Conservation (phyloP, 2,329 filamentous ascomycete species). For the Helminthosporium solani region DNA sequence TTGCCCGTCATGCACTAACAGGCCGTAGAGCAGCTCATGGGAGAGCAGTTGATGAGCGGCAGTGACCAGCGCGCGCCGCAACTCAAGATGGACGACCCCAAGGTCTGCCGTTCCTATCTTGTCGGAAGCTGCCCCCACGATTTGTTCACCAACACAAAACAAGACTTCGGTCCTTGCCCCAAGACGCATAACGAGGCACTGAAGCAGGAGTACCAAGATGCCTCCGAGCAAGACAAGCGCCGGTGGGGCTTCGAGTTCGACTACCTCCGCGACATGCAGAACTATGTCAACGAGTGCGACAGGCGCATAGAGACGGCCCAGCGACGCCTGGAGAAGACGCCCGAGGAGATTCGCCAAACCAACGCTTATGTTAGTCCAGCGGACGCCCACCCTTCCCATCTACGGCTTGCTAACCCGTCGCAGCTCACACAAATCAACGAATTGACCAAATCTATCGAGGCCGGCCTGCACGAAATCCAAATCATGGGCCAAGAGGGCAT, state of each 20-base stretch:
- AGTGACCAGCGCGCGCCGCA: slow-evolving; percentile 74
- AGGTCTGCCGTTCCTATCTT: slow-evolving; percentile 92
- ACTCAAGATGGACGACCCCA: slow-evolving; percentile 84
- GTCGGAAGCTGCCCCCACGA: slow-evolving; percentile 95
- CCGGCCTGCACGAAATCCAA: slow-evolving; percentile 80
- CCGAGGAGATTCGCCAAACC: slow-evolving; percentile 94
- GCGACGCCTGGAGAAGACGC: slow-evolving; percentile 90
- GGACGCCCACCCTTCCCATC: background rate
- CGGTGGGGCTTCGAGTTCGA: slow-evolving; percentile 92
- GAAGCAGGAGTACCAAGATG: slow-evolving; percentile 82
- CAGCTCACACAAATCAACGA: slow-evolving; percentile 82
- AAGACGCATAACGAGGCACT: slow-evolving; percentile 86
- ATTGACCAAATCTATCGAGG: slow-evolving; percentile 73
- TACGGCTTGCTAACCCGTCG: slow-evolving; percentile 13
- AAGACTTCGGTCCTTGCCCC: slow-evolving; percentile 87
- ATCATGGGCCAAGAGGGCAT: slow-evolving; percentile 79
- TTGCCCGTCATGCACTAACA: slow-evolving; percentile 15
- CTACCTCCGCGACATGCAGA: slow-evolving; percentile 92
- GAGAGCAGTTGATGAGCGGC: slow-evolving; percentile 72
- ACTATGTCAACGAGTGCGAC: slow-evolving; percentile 97
- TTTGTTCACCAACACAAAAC: slow-evolving; percentile 99
- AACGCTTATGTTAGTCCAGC: slow-evolving; percentile 73
- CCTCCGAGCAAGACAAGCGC: slow-evolving; percentile 69
- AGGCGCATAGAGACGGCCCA: slow-evolving; percentile 88
- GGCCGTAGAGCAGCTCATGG: slow-evolving; percentile 77